phyloP scores from a whole-genome alignment of 129 eudicot genomes.

The Tanacetum coccineum region DNA sequence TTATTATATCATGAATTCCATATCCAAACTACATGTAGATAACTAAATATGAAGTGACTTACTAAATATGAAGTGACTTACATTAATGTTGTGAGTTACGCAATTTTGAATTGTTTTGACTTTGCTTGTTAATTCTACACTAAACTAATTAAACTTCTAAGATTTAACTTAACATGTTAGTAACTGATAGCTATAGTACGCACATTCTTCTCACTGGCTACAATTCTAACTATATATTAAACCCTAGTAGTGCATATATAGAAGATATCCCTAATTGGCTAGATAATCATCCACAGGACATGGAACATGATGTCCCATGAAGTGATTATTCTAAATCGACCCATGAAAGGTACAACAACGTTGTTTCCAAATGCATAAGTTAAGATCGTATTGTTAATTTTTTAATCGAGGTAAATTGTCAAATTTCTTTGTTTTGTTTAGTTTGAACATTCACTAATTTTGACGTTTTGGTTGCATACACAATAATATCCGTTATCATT shows the following conservation, averaged over 20 bases:
- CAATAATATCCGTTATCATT: background rate
- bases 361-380: background rate
- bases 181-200: background rate
- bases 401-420: background rate
- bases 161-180: too few relatives aligned
- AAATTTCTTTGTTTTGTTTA: background rate
- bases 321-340: background rate
- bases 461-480: background rate
- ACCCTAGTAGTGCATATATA: background rate
- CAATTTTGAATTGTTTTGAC: background rate
- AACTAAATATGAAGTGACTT: too few relatives aligned
- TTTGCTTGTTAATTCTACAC: background rate
- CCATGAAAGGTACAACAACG: slow-evolving; percentile 12
- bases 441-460: background rate
- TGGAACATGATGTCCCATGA: background rate
- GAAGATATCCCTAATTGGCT: background rate
- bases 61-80: too few relatives aligned
- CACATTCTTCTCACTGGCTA: background rate
- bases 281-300: background rate
- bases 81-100: too few relatives aligned
- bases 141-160: too few relatives aligned
- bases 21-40: too few relatives aligned
- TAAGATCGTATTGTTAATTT: background rate
- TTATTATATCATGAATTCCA: too few relatives aligned
- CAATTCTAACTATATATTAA: background rate